Conservation (phyloP, 495 filamentous ascomycete species). For the Aspergillus haitiensis region DNA sequence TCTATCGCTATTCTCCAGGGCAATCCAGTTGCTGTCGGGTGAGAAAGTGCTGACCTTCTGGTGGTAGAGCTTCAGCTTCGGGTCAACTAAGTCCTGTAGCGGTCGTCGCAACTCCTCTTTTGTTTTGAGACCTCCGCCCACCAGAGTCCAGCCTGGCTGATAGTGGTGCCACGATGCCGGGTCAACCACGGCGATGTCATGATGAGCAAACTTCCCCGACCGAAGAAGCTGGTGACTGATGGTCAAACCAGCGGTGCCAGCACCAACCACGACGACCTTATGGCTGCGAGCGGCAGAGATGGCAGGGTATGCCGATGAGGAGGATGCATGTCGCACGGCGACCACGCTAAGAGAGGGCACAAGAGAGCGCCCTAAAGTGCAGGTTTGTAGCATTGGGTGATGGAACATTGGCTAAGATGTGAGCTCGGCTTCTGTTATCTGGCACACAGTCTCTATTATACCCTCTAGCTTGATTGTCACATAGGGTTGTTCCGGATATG, state of each 20-base stretch:
- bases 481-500: too few relatives aligned
- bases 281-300: constrained; percentile 45
- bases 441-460: too few relatives aligned
- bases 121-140: constrained; percentile 62
- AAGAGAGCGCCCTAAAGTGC: too few relatives aligned
- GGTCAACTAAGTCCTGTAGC: constrained; percentile 52
- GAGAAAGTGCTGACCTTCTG: constrained; percentile 50
- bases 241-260: constrained; percentile 60
- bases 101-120: constrained; percentile 55
- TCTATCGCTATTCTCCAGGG: constrained; percentile 56
- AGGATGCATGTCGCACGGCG: too few relatives aligned
- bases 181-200: constrained; percentile 68
- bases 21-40: constrained; percentile 59
- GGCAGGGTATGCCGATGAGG: constrained; percentile 29
- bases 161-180: constrained; percentile 66
- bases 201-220: constrained; percentile 51
- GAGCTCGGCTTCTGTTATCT: too few relatives aligned
- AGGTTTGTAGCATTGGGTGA: too few relatives aligned
- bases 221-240: constrained; percentile 64
- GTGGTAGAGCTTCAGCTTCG: constrained; percentile 63
- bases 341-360: too few relatives aligned
- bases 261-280: constrained; percentile 64
- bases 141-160: constrained; percentile 71
- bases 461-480: too few relatives aligned
- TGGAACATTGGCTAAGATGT: too few relatives aligned